Evolutionary conservation across 305 asterid species (phyloP).

Genomic region (Fraxinus latifolia): DNA sequence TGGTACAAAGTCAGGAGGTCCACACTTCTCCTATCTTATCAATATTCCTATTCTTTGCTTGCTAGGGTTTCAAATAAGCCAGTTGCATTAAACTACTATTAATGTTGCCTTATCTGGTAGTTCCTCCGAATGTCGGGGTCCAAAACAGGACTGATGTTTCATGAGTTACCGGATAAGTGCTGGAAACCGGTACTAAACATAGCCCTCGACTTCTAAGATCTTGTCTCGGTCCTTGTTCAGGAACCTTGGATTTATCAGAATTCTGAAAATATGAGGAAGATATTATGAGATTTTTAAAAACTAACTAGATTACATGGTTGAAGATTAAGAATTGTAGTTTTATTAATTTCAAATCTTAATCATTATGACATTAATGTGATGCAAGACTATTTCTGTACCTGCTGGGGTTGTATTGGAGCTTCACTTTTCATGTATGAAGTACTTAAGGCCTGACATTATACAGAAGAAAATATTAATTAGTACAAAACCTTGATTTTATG

Average conservation of each 20-base stretch:
- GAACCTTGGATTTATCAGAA: constrained; percentile 53
- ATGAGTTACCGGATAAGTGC: constrained; percentile 79
- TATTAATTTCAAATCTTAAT: neutral
- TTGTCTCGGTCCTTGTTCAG: constrained; percentile 44
- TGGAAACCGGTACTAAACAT: constrained; percentile 82
- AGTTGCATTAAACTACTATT: neutral
- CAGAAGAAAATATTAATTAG: neutral
- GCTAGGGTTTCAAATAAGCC: constrained; percentile 15
- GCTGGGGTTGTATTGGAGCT: constrained; percentile 53
- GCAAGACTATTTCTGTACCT: constrained; percentile 38
- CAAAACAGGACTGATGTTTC: constrained; percentile 81
- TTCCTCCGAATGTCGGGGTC: constrained; percentile 87
- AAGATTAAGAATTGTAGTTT: neutral
- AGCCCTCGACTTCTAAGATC: constrained; percentile 85
- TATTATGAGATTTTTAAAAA: too few species aligned
- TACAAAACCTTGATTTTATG: neutral
- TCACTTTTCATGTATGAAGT: constrained; percentile 90
- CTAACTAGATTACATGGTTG: neutral
- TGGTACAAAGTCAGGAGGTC: constrained; percentile 5
- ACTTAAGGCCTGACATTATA: constrained; percentile 54
- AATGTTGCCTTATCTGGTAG: constrained; percentile 45
- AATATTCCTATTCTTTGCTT: constrained; percentile 19
- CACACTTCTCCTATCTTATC: constrained; percentile 12
- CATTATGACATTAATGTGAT: neutral
- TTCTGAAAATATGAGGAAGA: constrained; percentile 29